These are phyloP conservation scores for Fusarium tjaetaba DNA, from an alignment of 2,329 filamentous ascomycete species.

Conservation along the genomic window DNA sequence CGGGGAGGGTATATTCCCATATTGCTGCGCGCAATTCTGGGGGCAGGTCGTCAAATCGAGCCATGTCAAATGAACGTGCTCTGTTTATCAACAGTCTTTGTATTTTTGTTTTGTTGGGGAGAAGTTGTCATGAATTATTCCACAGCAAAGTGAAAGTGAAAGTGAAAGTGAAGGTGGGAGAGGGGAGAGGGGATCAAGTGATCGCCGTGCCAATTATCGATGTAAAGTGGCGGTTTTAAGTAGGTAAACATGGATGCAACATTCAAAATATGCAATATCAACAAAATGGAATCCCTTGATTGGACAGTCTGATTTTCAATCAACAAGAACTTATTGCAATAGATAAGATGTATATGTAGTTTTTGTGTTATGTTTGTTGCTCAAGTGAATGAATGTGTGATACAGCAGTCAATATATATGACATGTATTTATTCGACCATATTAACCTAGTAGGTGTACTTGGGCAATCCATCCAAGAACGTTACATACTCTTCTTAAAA, in stretches of 20 bases:
- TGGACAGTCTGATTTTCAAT: background rate
- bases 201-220: background rate
- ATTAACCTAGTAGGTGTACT: background rate
- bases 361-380: background rate
- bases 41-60: background rate
- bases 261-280: background rate
- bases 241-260: background rate
- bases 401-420: background rate
- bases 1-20: background rate
- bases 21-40: background rate
- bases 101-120: background rate
- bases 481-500: constrained; percentile 37
- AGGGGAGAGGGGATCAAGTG: background rate
- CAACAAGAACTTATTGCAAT: background rate
- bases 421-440: background rate
- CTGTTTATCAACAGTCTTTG: background rate
- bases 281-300: background rate
- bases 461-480: background rate
- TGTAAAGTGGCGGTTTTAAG: background rate
- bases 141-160: background rate
- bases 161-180: no score
- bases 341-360: background rate
- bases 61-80: background rate
- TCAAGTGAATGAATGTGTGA: background rate
- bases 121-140: background rate